Evolutionary conservation across 164 flowering plant species (phyloP).

Genomic region (Annona cherimola): DNA sequence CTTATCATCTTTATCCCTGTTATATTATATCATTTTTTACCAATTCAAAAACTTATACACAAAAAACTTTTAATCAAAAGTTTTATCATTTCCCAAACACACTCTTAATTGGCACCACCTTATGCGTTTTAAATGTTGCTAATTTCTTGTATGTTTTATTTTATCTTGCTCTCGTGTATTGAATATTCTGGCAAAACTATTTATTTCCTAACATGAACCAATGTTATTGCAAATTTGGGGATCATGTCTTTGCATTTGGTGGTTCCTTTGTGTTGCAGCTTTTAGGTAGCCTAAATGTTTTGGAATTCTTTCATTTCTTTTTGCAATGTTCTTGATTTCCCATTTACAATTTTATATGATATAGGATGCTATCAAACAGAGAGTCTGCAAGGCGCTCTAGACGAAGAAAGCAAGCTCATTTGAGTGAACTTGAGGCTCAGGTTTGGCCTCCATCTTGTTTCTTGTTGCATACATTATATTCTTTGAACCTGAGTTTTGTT

Average conservation of each 20-base stretch:
- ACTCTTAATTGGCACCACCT: background rate
- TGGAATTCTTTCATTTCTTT: background rate
- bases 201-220: background rate
- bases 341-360: slow-evolving; percentile 1
- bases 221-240: background rate
- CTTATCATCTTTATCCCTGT: too few relatives aligned
- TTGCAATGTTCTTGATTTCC: background rate
- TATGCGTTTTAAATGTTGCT: too few relatives aligned
- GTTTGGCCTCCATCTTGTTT: slow-evolving; percentile 24
- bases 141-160: background rate
- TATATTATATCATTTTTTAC: too few relatives aligned
- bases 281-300: background rate
- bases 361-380: slow-evolving; percentile 95
- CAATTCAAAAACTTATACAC: too few relatives aligned
- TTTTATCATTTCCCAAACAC: too few relatives aligned
- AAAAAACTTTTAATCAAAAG: too few relatives aligned
- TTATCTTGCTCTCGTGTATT: background rate
- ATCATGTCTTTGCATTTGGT: background rate
- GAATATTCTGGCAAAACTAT: background rate
- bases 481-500: background rate
- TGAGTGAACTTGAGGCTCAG: slow-evolving; percentile 90
- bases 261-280: background rate
- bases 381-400: slow-evolving; percentile 96
- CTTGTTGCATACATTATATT: background rate
- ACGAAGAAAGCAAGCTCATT: slow-evolving; percentile 93